These are phyloP conservation scores for Kluyveromyces nonfermentans DNA, from an alignment of 805 yeast species.

Conservation along the genomic window DNA sequence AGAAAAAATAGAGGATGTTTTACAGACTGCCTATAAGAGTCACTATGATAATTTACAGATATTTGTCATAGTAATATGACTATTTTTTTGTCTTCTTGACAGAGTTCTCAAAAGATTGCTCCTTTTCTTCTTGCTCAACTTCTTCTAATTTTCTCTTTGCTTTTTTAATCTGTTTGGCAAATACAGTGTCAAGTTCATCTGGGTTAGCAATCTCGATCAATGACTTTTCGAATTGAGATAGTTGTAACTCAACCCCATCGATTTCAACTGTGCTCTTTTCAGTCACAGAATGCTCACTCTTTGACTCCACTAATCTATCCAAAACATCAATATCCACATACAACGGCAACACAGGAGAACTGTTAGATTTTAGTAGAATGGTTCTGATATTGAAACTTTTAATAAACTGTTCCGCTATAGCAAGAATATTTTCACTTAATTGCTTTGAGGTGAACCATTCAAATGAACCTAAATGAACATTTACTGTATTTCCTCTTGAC, in stretches of 20 bases:
- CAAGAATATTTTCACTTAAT: slow-evolving; percentile 50
- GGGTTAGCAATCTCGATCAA: slow-evolving; percentile 79
- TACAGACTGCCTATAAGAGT: not conserved
- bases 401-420: slow-evolving; percentile 42
- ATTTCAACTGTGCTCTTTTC: slow-evolving; percentile 24
- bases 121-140: slow-evolving; percentile 8
- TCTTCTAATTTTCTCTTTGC: slow-evolving; percentile 27
- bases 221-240: slow-evolving; percentile 61
- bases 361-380: slow-evolving; percentile 53
- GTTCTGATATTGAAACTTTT: slow-evolving; percentile 40
- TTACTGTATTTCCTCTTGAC: slow-evolving; percentile 64
- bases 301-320: slow-evolving; percentile 24
- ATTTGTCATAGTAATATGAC: not conserved
- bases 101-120: slow-evolving; percentile 5
- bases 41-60: not conserved
- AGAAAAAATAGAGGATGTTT: not conserved
- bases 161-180: slow-evolving; percentile 46
- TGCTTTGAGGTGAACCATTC: slow-evolving; percentile 36
- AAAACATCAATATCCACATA: slow-evolving; percentile 49
- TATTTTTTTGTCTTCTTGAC: slow-evolving; percentile 19
- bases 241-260: slow-evolving; percentile 35
- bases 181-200: slow-evolving; percentile 50
- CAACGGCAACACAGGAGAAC: slow-evolving; percentile 80
- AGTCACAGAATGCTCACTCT: slow-evolving; percentile 13
- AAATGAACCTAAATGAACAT: slow-evolving; percentile 55